These are phyloP conservation scores for Suillus americanus DNA, from an alignment of 768 basidiomycete genomes.

Conservation along the genomic window DNA sequence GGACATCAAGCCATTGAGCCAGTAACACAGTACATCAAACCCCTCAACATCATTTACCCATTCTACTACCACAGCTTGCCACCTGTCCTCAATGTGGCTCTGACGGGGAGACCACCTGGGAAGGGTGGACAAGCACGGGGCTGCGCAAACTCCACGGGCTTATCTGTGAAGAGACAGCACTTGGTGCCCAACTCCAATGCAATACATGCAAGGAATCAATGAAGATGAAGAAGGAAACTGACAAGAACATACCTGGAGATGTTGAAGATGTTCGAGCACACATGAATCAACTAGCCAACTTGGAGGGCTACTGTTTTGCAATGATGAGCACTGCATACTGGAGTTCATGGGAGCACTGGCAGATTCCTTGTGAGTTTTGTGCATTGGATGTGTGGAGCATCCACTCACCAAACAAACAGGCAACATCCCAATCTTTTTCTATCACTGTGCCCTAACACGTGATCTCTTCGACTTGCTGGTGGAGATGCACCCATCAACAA, in stretches of 20 bases:
- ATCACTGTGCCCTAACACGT: constrained; percentile 17
- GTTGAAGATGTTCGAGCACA: too few relatives aligned
- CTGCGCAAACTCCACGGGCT: not conserved
- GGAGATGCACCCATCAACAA: constrained; percentile 19
- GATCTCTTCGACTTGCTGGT: constrained; percentile 26
- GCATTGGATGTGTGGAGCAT: too few relatives aligned
- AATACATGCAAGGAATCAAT: not conserved
- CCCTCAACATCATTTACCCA: not conserved
- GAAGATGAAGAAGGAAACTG: too few relatives aligned
- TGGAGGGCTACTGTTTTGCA: too few relatives aligned
- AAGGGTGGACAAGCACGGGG: not conserved
- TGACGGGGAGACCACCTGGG: not conserved
- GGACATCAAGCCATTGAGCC: not conserved
- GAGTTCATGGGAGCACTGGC: too few relatives aligned
- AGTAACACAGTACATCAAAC: not conserved
- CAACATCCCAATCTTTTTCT: constrained; percentile 19
- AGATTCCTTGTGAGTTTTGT: too few relatives aligned
- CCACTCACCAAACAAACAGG: constrained; percentile 4
- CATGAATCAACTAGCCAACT: too few relatives aligned
- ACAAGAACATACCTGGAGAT: too few relatives aligned
- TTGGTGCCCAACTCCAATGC: not conserved
- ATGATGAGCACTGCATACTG: too few relatives aligned
- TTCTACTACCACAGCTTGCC: too few relatives aligned
- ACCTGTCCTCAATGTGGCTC: too few relatives aligned
- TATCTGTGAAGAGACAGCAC: not conserved